Conservation (phyloP, 148 eudicot genomes). For the Suaeda aralocaspica region DNA sequence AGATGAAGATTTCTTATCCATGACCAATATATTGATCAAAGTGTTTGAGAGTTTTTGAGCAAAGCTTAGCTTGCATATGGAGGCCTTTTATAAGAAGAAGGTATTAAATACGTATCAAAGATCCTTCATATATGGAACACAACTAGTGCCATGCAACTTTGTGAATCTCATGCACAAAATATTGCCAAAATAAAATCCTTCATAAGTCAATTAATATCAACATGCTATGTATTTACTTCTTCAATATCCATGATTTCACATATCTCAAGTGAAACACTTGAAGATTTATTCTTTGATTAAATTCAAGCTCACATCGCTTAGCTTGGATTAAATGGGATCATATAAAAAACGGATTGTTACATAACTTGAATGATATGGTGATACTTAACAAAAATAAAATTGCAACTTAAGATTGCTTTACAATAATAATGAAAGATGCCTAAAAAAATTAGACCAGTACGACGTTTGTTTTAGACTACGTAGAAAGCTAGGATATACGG, state of each 20-base stretch:
- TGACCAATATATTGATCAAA: neutral
- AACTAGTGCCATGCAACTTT: no score
- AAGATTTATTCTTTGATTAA: no score
- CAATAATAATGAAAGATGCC: constrained; percentile 2
- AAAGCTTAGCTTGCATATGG: no score
- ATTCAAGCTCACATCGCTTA: no score
- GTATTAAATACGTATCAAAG: constrained; percentile 26
- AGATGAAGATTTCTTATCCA: constrained; percentile 19
- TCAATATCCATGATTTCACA: constrained; percentile 17
- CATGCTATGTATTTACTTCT: constrained; percentile 21
- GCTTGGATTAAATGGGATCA: no score
- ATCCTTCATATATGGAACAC: constrained; percentile 26
- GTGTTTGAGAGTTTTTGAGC: neutral
- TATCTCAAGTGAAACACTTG: constrained; percentile 24
- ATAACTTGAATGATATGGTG: constrained; percentile 8
- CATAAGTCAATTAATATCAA: no score
- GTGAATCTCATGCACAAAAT: constrained; percentile 4
- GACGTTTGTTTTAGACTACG: no score
- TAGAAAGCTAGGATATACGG: constrained; percentile 11
- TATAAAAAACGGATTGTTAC: constrained; percentile 3
- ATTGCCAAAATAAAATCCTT: constrained; percentile 12
- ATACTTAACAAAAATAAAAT: constrained; percentile 31
- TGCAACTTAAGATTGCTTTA: neutral
- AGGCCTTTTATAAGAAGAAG: constrained; percentile 13
- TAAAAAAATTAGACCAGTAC: neutral